Conservation (phyloP, 306 rosid genomes). For the Gynostemma pentaphyllum region DNA sequence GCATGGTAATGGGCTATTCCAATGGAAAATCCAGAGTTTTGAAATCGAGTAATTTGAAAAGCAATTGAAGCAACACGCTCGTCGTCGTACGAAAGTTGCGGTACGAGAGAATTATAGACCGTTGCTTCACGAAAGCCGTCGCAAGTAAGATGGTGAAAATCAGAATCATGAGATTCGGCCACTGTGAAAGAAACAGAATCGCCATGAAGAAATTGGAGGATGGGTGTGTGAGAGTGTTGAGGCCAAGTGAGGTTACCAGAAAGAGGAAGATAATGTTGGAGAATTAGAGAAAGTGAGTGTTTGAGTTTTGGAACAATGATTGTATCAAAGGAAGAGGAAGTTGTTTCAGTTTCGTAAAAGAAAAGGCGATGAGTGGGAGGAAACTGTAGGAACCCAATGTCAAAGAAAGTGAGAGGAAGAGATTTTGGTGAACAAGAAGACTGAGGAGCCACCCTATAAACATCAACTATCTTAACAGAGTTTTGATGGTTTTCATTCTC, state of each 20-base stretch:
- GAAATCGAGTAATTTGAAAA: slow-evolving; percentile 19
- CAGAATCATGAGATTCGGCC: slow-evolving; percentile 8
- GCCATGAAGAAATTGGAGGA: slow-evolving; percentile 4
- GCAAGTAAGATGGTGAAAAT: slow-evolving; percentile 4
- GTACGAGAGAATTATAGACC: slow-evolving; percentile 9
- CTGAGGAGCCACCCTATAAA: slow-evolving; percentile 10
- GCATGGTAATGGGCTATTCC: slow-evolving; percentile 20
- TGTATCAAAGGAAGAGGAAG: too few relatives aligned
- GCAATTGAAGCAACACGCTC: slow-evolving; percentile 1
- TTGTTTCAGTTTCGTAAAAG: slow-evolving; percentile 18
- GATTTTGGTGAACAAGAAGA: slow-evolving; percentile 17
- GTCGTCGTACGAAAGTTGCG: slow-evolving; percentile 2
- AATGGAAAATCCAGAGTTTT: too few relatives aligned
- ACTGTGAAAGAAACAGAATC: slow-evolving; percentile 12
- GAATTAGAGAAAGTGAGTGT: slow-evolving; percentile 23
- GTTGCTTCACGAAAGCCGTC: neutral
- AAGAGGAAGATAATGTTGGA: slow-evolving; percentile 19
- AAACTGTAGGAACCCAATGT: slow-evolving; percentile 9
- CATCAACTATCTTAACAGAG: too few relatives aligned
- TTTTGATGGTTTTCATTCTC: too few relatives aligned
- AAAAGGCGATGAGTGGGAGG: slow-evolving; percentile 13
- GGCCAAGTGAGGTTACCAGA: slow-evolving; percentile 11
- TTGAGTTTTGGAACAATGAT: too few relatives aligned
- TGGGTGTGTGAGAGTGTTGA: slow-evolving; percentile 18
- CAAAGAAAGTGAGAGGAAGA: slow-evolving; percentile 23